Base-by-base conservation (phyloP, 805 yeast species). In the Jamesozyma jinghongensis region DNA sequence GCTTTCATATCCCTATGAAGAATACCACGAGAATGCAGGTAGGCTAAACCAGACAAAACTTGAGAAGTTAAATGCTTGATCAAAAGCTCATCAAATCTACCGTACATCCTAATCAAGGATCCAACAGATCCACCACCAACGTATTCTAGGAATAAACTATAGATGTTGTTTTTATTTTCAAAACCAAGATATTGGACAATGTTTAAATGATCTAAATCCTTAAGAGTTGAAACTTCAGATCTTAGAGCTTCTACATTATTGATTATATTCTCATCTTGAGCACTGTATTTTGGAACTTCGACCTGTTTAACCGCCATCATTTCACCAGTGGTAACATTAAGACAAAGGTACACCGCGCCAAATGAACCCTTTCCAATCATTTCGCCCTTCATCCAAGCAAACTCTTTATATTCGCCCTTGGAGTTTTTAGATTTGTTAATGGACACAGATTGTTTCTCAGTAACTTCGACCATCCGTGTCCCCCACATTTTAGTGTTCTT, bases 301-400 rank as follows among this genome's bases (percentile, higher is more conserved):
- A 90, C 96, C 62, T 92, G 98, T 57, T 92, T 92, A 2, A 92
- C 98, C 0, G 99, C 99, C 67, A 92, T 82, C 95, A 92, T 87
- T 54, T 92, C 99, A 40, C 97, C 97, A 0, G 95, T 86, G 1
- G 97, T 92, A 14, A 87, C 88, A 61, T 92, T 92, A 55, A 92
- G 70, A 1, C 95, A 97, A 41, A 92, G 68, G 56, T 73, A 90
- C 1, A 92, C 99, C 29, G 85, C 80, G 8, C 98, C 99, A 68
- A 88, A 92, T 1, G 97, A 88, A 0, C 99, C 99, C 43, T 85
- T 77, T 0, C 99, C 99, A 43, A 92, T 86, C 47, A 92, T 69
- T 55, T 88, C 97, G 70, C 99, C 99, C 57, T 86, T 86, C 37
- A 94, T 82, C 99, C 99, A 92, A 0, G 94, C 94, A 66, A 87